phyloP scores from a whole-genome alignment of 1,139 yeast genomes.

The Saccharomyces hybrid region DNA sequence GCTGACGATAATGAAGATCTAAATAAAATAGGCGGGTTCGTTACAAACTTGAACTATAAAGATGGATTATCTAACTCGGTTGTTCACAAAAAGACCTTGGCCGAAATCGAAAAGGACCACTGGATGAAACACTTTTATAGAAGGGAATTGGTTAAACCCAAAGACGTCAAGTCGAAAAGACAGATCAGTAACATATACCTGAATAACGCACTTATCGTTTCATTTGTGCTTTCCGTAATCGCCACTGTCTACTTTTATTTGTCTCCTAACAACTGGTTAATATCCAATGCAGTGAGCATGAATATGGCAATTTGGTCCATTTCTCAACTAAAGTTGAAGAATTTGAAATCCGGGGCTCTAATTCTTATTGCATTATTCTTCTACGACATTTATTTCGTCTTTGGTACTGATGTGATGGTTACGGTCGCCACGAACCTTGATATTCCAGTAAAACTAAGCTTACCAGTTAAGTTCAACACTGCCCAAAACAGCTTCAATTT shows the following conservation, averaged over 20 bases:
- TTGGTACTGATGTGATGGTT: slow-evolving; percentile 53
- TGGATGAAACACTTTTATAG: slow-evolving; percentile 8
- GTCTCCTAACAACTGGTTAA: slow-evolving; percentile 15
- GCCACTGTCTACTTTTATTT: slow-evolving; percentile 5
- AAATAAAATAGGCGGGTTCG: slow-evolving; percentile 10
- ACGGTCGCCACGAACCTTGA: slow-evolving; percentile 51
- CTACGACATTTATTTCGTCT: slow-evolving; percentile 63
- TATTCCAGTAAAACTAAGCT: slow-evolving; percentile 36
- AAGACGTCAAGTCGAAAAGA: slow-evolving; percentile 41
- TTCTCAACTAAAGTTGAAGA: slow-evolving; percentile 15
- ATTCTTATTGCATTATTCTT: slow-evolving; percentile 45
- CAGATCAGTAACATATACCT: slow-evolving; percentile 34
- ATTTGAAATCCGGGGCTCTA: slow-evolving; percentile 44
- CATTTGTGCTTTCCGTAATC: slow-evolving; percentile 7
- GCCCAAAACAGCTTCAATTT: slow-evolving; percentile 17
- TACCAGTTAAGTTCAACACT: slow-evolving; percentile 14
- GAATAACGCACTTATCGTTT: slow-evolving; percentile 13
- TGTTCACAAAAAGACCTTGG: slow-evolving; percentile 9
- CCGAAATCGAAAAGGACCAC: slow-evolving; percentile 11
- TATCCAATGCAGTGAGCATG: slow-evolving; percentile 15
- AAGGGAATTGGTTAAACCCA: slow-evolving; percentile 36
- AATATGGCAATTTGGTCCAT: slow-evolving; percentile 20
- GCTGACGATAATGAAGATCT: slow-evolving; percentile 18
- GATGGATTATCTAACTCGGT: slow-evolving; percentile 10
- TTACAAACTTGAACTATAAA: slow-evolving; percentile 16